Base-by-base conservation (phyloP, 2,329 filamentous ascomycete genomes). In the Fusarium sp. region DNA sequence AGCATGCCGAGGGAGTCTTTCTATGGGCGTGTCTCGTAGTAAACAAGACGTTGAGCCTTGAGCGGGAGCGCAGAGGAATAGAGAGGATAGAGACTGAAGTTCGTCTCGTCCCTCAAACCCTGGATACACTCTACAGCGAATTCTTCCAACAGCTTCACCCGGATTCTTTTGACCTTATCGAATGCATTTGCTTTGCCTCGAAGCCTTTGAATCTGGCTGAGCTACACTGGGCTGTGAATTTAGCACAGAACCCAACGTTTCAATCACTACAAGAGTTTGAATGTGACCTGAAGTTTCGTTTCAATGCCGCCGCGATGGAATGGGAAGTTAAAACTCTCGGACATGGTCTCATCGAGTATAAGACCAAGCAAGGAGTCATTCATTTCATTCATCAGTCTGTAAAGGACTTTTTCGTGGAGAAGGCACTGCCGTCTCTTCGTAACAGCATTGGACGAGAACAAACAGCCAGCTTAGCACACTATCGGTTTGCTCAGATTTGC, bases 1-100 rank as follows among this genome's bases (percentile, higher is more conserved):
- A 59, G 5, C 75, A 73, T 17, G 77, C 81, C 3, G 27, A 54
- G 0, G 81, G 82, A 5, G 64, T 83, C 10, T 83, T 83, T 53
- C 67, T 82, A 27, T 84, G 82, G 82, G 80, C 79, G 1, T 55
- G 36, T n/a, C 73, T 84, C 17, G 79, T 81, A 1, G 67, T 78
- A 10, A 42, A 22, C n/a, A n/a, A n/a, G n/a, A 73, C 74, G 15
- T 25, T 77, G 2, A 6, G 62, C 1, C 69, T 79, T 13, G 44
- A 75, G 2, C 29, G 27, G 1, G 29, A 70, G 6, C 75, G 76
- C 2, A 31, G 31, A 6, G 22, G 29, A 3, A 9, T 53, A 15
- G 17, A 44, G 2, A 54, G 20, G n/a, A 81, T 82, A 5, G 44
- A 76, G 66, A n/a, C 4, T 1, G 63, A 44, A 20, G 65, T 81